Evolutionary conservation across 208 protist genomes (phyloP).

Genomic region (Vickermania ingenoplastis): DNA sequence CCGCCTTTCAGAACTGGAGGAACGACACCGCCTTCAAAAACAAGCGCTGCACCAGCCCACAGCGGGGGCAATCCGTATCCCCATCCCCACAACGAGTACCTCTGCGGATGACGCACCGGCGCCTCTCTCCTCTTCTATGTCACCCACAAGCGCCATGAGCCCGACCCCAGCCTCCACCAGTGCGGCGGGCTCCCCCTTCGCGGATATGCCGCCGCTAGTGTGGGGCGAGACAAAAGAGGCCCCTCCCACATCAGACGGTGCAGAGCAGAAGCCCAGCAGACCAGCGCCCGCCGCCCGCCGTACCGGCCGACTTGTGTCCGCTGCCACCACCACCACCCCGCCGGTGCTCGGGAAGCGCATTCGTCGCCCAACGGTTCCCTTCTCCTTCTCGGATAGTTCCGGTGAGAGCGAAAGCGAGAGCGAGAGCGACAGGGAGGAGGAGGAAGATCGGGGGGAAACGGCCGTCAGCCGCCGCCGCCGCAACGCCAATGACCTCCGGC

Average conservation of each 20-base stretch:
- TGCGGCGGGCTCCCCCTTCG: neutral
- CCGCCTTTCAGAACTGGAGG: slow-evolving; percentile 12
- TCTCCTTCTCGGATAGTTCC: neutral
- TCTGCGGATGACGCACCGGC: neutral
- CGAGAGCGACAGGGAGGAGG: neutral
- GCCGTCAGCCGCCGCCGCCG: too few species aligned
- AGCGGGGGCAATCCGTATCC: too few species aligned
- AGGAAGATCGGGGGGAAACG: neutral
- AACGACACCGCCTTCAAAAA: too few species aligned
- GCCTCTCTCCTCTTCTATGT: too few species aligned
- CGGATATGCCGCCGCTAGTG: neutral
- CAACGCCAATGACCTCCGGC: neutral
- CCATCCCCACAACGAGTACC: neutral
- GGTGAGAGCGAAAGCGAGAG: neutral
- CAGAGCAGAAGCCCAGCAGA: neutral
- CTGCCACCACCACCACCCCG: neutral
- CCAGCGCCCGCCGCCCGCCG: neutral
- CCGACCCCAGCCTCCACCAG: too few species aligned
- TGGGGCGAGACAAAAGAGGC: neutral
- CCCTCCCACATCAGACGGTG: neutral
- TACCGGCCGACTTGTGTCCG: neutral
- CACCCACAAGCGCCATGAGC: too few species aligned
- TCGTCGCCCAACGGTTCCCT: neutral
- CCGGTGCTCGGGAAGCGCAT: neutral
- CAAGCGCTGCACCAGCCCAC: too few species aligned